Evolutionary conservation across 2,329 filamentous ascomycete genomes (phyloP), one percentile per base, ranked within the genome.

Genomic region (Xylaria hypoxylon): DNA sequence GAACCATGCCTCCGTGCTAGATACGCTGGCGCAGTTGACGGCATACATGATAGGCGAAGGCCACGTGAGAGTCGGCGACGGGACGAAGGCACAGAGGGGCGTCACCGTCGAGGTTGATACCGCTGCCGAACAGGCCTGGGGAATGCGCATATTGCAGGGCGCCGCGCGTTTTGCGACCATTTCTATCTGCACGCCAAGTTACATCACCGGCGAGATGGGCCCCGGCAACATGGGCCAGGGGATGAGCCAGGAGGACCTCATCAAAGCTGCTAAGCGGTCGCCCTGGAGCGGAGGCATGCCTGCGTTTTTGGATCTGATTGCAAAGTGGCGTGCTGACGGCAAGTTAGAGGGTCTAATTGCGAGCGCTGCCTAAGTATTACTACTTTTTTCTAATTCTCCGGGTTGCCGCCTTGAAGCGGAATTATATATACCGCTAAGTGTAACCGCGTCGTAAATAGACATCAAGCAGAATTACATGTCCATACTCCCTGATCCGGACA

Each of bases 111-210:
- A 88, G 71, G 79, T 83, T 1, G 83, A 79, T 0, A 59, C 63
- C 2, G 78, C 80, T 26, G 84, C 80, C 0, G 83, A 86, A 71
- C 80, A 85, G 58, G 80, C 74, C 2, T 88, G 85, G 84, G 76
- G 79, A 0, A 72, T 83, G 70, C 73, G 73, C 57, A 72, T 72
- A 40, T n/a, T 70, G 55, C 62, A 69, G 58, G 77, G 79, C 1
- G 82, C 82, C 0, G 76, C 75, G 7, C 78, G 79, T 31, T 79
- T 82, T 44, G 79, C 79, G 0, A 77, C 77, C 7, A 62, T 84
- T 22, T 72, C 75, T 5, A 79, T 83, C 15, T 89, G 86, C 75
- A 87, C 85, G n/a, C 86, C 86, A 0, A 79, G 83, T 13, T 88
- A 87, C 69, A 75, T 83, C 44, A 88, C 85, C 53, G 76, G 72